A percentile compares a stretch with the other conserved stretches of the same genome.
Evolutionary conservation across 2,329 filamentous ascomycete genomes (phyloP).

Genomic region (Periconia sp.): DNA sequence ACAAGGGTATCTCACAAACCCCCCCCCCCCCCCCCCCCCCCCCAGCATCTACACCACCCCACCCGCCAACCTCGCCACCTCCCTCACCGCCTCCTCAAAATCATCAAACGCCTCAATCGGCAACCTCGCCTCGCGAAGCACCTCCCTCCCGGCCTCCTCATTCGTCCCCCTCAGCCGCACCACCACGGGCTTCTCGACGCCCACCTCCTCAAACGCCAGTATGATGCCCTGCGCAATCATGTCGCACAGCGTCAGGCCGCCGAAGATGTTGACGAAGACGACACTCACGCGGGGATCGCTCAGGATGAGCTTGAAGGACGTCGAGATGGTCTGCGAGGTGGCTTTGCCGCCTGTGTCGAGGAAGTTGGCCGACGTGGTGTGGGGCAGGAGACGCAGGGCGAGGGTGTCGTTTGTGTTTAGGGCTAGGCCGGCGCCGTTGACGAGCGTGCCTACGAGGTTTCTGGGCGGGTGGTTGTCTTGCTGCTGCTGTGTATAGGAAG

Average conservation of each 20-base stretch:
- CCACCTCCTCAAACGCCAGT: constrained; percentile 72
- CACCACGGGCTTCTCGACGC: constrained; percentile 71
- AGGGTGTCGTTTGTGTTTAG: constrained; percentile 92
- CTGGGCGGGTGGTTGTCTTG: constrained; percentile 33
- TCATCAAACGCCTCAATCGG: constrained; percentile 74
- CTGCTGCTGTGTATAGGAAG: neutral
- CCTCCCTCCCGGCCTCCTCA: constrained; percentile 71
- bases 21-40: neutral
- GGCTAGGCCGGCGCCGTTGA: constrained; percentile 87
- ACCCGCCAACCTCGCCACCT: constrained; percentile 38
- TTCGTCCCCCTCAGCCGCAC: constrained; percentile 78
- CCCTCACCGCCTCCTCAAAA: constrained; percentile 69
- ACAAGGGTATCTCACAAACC: no score
- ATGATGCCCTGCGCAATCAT: constrained; percentile 82
- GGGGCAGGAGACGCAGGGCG: constrained; percentile 59
- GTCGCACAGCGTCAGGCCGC: constrained; percentile 73
- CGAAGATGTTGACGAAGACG: constrained; percentile 75
- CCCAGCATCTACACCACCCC: neutral
- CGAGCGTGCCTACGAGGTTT: constrained; percentile 77
- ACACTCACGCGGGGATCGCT: constrained; percentile 74
- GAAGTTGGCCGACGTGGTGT: constrained; percentile 77
- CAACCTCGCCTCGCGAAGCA: constrained; percentile 72
- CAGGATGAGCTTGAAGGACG: constrained; percentile 75
- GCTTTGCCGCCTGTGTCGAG: constrained; percentile 90
- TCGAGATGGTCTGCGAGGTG: constrained; percentile 79